Evolutionary conservation across 495 filamentous ascomycete species (phyloP).

Genomic region (Amorphotheca resinae): DNA sequence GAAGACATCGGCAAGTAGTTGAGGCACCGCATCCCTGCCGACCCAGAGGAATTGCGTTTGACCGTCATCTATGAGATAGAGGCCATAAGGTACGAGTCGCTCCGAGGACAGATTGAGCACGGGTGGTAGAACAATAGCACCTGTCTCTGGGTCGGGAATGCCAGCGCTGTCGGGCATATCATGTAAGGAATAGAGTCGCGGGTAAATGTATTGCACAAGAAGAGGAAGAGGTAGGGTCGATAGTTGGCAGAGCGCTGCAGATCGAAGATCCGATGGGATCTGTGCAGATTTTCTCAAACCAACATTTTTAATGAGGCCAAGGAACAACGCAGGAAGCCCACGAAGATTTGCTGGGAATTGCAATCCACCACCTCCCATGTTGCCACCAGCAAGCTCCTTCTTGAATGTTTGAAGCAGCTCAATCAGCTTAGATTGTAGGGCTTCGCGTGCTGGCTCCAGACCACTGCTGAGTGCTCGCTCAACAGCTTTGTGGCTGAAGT

Average conservation of each 20-base stretch:
- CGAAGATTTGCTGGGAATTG: conserved; percentile 91
- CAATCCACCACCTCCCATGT: conserved; percentile 80
- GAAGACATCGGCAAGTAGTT: conserved; percentile 83
- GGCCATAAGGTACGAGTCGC: conserved; percentile 78
- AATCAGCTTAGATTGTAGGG: conserved; percentile 78
- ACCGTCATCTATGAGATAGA: conserved; percentile 94
- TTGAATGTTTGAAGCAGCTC: conserved; percentile 90
- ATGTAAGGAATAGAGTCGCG: conserved; percentile 82
- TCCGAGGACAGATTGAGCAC: conserved; percentile 79
- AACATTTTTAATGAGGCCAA: conserved; percentile 91
- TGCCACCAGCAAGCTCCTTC: conserved; percentile 92
- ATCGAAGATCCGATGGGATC: conserved; percentile 90
- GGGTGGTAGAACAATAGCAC: conserved; percentile 78
- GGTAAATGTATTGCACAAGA: conserved; percentile 95
- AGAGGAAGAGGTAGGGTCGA: conserved; percentile 87
- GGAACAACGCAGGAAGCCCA: conserved; percentile 77
- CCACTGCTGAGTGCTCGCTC: conserved; percentile 77
- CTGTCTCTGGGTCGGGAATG: conserved; percentile 68
- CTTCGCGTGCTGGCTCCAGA: conserved; percentile 80
- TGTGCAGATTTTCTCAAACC: conserved; percentile 90
- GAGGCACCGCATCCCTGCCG: conserved; percentile 81
- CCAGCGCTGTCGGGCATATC: conserved; percentile 97
- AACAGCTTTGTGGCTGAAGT: conserved; percentile 95
- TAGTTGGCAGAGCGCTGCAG: conserved; percentile 82
- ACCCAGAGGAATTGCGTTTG: conserved; percentile 98